Conservation (phyloP, 345 rosid genomes). For the Euphorbia peplus region DNA sequence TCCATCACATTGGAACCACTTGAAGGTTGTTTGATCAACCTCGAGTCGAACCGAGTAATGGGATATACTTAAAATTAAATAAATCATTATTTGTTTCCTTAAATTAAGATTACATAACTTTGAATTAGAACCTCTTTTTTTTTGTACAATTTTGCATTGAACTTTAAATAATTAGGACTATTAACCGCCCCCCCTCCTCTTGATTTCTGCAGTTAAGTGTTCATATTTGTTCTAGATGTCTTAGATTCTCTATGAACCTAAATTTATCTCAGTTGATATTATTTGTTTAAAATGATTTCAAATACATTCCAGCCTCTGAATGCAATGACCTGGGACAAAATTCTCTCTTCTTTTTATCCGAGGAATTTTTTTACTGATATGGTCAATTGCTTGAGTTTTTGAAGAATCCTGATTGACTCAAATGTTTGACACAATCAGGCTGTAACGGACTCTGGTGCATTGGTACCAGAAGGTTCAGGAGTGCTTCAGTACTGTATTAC, state of each 20-base stretch:
- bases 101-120: neutral
- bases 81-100: neutral
- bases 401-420: conserved; percentile 5
- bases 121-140: neutral
- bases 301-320: neutral
- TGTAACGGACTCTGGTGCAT: conserved; percentile 58
- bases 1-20: no score
- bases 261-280: neutral
- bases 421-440: conserved; percentile 38
- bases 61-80: no score
- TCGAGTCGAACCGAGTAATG: no score
- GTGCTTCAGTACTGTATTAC: conserved; percentile 69
- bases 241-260: neutral
- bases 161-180: neutral
- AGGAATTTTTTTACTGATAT: neutral
- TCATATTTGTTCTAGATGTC: neutral
- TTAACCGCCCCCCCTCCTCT: neutral
- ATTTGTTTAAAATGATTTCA: neutral
- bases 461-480: conserved; percentile 65
- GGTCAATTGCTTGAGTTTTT: neutral
- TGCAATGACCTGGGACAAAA: neutral
- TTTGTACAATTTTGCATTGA: neutral
- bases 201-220: neutral
- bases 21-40: neutral
- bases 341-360: neutral